These are phyloP conservation scores for Metschnikowia matae DNA, from an alignment of 805 yeast species.

Conservation along the genomic window DNA sequence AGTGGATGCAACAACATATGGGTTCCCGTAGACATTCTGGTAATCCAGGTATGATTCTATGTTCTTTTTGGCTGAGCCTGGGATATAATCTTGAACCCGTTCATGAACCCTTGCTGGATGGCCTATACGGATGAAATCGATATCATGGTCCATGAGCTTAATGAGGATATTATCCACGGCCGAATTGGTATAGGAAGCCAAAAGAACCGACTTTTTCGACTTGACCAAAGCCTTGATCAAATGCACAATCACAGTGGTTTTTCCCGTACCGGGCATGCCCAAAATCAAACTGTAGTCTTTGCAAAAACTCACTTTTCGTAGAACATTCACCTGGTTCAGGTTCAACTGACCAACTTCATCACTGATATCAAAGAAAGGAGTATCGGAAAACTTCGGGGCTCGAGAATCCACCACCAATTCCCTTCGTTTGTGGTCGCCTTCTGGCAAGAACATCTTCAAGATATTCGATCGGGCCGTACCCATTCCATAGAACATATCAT, in stretches of 20 bases:
- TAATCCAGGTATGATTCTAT: constrained; percentile 45
- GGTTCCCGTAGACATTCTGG: constrained; percentile 43
- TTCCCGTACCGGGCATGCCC: constrained; percentile 99
- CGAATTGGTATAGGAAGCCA: constrained; percentile 89
- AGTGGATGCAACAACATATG: constrained; percentile 83
- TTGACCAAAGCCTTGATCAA: constrained; percentile 58
- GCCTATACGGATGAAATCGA: constrained; percentile 66
- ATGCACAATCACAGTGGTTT: constrained; percentile 83
- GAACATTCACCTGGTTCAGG: constrained; percentile 65
- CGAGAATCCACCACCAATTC: constrained; percentile 51
- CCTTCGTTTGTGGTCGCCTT: constrained; percentile 45
- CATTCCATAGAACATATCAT: constrained; percentile 71
- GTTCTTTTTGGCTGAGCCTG: constrained; percentile 30
- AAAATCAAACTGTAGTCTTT: constrained; percentile 75
- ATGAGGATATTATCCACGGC: constrained; percentile 91
- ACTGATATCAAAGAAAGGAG: constrained; percentile 21
- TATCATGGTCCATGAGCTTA: constrained; percentile 47
- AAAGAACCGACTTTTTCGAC: constrained; percentile 61
- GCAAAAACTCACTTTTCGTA: constrained; percentile 59
- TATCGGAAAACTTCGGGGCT: constrained; percentile 39
- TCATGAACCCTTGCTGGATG: constrained; percentile 55
- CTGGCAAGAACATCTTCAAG: constrained; percentile 56
- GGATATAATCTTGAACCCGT: constrained; percentile 50
- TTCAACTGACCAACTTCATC: constrained; percentile 43
- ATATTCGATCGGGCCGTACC: constrained; percentile 74